Base-by-base conservation (phyloP, 495 filamentous ascomycete genomes). In the Terfezia claveryi region DNA sequence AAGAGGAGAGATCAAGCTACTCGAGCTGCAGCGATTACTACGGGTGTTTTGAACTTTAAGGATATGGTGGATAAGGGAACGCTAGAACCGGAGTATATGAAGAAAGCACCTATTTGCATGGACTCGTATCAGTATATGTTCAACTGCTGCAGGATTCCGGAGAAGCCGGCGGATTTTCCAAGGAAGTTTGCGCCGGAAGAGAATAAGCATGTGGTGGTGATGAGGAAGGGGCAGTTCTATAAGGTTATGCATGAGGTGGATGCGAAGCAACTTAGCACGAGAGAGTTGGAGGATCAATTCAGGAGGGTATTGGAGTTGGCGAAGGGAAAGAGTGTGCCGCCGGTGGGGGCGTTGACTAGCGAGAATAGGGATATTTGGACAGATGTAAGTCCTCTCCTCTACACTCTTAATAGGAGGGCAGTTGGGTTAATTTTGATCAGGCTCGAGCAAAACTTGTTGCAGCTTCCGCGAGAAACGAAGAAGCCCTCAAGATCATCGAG, bases 81-180 rank as follows among this genome's bases (percentile, higher is more conserved):
- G 4, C 73, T 99, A 53, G 92, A 99, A 72, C 92, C 92, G 10
- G 92, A 99, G 70, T 95, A 94, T 72, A 92, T 96, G 86, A 87
- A 87, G 70, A 82, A 82, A 69, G 76, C 84, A 56, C 92, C 92
- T 54, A 85, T 95, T 65, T 89, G 86, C 68, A 96, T 96, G 92
- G 83, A 82, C 75, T 84, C 82, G 56, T 95, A 95, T 74, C 74
- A 94, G 72, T 99, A 82, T 79, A 96, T 99, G 92, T 99, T 99
- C 77, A 95, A 99, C 69, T 74, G 75, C 68, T 85, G 80, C 71
- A 82, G 92, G 56, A 78, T 95, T 37, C 83, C 92, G n/a, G 80
- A 79, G 53, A 82, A 81, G 61, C 78, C 81, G 4, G 79, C 77
- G 8, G 92, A 99, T 61, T 79, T 82, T 66, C 85, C 85, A 2